Evolutionary conservation across 805 yeast genomes (phyloP), one percentile per base, ranked within the genome.

Genomic region (Wickerhamomyces queroliae): DNA sequence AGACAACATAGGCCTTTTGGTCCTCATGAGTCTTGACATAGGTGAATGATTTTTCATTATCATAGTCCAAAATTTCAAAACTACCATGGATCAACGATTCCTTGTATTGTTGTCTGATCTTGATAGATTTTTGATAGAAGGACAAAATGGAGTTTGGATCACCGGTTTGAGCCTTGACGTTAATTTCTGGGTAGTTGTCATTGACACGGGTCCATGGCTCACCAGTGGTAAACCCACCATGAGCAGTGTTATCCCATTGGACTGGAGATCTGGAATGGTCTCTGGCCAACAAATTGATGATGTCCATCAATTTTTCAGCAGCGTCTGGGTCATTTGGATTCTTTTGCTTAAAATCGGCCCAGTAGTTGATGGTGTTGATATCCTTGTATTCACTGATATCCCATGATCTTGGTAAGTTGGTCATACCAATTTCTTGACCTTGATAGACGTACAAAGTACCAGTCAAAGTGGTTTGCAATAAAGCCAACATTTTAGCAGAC

Each of bases 381-480:
- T 76, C 83, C 45, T 62, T 56, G 57, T 74, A 76, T 49, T 74
- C 76, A 16, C 60, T 62, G 39, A 74, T 58, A 17, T 64, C 61
- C 78, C 78, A 74, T 30, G 53, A 50, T 38, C 58, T 50, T 19
- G 52, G 37, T 23, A 74, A 56, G 51, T 76, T 76, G 38, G 67
- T 66, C 72, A 70, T 71, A 25, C 78, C 82, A 44, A 77, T 60
- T 49, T 77, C 83, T 54, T 77, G 83, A 37, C 82, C 83, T 56
- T 77, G 81, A 57, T 75, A 77, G 29, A 77, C 58, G 57, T 64
- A 77, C 39, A 74, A 55, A 12, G 82, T 74, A 36, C 83, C 81
- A 22, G 76, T 69, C 46, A 74, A 63, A 12, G 77, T 50, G 11
- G 64, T 40, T 44, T 69, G 67, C 51, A 76, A 54, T 35, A 69